Evolutionary conservation across 371 early-diverging fungal species (phyloP).

Genomic region (Cladochytrium tenue): DNA sequence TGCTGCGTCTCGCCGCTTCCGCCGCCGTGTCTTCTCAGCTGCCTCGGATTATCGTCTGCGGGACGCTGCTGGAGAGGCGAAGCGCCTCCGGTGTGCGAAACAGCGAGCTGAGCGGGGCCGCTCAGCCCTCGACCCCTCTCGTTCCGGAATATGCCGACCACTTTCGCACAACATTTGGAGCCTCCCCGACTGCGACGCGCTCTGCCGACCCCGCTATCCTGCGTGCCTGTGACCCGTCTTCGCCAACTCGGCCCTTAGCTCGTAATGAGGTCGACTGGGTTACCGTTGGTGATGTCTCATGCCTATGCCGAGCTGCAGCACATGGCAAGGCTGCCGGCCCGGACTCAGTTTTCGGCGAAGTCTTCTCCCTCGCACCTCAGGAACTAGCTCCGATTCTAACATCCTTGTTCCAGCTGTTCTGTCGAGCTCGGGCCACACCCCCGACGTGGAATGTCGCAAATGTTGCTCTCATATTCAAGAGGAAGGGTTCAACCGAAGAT

Average conservation of each 20-base stretch:
- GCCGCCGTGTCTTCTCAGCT: too few species aligned
- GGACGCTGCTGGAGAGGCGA: too few species aligned
- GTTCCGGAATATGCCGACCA: neutral
- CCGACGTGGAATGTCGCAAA: slow-evolving; percentile 5
- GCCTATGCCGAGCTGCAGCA: neutral
- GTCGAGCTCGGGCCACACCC: neutral
- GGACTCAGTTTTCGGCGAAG: neutral
- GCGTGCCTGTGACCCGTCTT: neutral
- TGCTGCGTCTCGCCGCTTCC: too few species aligned
- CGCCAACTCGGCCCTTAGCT: neutral
- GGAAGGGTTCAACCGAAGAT: slow-evolving; percentile 7
- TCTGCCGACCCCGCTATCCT: neutral
- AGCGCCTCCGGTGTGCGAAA: too few species aligned
- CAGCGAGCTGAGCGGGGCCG: too few species aligned
- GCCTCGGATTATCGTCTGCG: too few species aligned
- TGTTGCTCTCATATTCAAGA: slow-evolving; percentile 14
- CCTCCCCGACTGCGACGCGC: slow-evolving; percentile 2
- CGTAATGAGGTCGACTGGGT: neutral
- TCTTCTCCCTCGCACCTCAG: neutral
- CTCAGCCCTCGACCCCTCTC: too few species aligned
- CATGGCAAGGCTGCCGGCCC: neutral
- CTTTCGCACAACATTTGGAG: neutral
- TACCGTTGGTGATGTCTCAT: neutral
- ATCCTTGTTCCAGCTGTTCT: neutral
- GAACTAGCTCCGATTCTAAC: neutral